phyloP scores from a whole-genome alignment of 345 rosid genomes.

The Crucihimalaya himalaica region DNA sequence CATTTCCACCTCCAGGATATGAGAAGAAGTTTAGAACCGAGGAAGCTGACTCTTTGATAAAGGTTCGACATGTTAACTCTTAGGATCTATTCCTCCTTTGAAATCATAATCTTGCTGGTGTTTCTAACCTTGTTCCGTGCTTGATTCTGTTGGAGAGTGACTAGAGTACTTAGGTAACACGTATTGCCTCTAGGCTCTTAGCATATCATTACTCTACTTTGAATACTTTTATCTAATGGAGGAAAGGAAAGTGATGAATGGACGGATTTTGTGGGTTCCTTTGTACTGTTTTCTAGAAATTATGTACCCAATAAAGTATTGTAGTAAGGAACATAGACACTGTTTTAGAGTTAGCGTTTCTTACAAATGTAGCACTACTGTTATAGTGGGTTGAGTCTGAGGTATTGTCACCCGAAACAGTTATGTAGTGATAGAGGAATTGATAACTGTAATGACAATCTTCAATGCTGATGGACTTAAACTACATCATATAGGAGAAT shows the following conservation, averaged over 20 bases:
- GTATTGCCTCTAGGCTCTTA: constrained; percentile 2
- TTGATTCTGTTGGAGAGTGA: constrained; percentile 17
- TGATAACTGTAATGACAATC: constrained; percentile 2
- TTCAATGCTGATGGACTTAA: not conserved
- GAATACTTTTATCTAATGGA: not conserved
- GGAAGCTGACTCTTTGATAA: constrained; percentile 56
- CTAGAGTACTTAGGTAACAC: not conserved
- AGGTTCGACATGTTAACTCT: constrained; percentile 68
- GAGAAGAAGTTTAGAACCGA: constrained; percentile 71
- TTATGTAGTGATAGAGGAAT: not conserved
- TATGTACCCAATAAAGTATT: not conserved
- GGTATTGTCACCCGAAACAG: not conserved
- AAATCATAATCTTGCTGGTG: constrained; percentile 12
- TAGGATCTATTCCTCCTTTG: constrained; percentile 45
- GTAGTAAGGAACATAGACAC: constrained; percentile 2
- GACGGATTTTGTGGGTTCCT: not conserved
- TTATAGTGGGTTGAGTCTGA: constrained; percentile 10
- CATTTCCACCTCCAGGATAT: constrained; percentile 98
- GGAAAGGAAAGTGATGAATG: constrained; percentile 5
- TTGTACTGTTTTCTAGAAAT: not conserved
- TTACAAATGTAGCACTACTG: constrained; percentile 1
- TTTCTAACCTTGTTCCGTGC: constrained; percentile 13
- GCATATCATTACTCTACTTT: constrained; percentile 4
- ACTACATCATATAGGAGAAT: constrained; percentile 9
- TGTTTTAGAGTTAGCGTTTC: not conserved